Conservation (phyloP, 176 grass and related monocot species). For the Carex scoparia region DNA sequence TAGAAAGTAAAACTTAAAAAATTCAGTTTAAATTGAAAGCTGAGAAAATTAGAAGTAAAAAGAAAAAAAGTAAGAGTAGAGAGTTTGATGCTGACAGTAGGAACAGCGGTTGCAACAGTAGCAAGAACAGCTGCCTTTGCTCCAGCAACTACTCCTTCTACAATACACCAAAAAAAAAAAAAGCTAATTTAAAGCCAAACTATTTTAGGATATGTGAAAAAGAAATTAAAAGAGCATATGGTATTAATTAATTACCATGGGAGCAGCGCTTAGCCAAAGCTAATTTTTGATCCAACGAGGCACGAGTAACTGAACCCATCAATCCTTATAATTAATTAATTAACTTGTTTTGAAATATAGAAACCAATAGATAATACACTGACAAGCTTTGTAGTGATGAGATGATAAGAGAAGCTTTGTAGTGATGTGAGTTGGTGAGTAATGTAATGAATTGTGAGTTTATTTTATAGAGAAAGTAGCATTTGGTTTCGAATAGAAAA, state of each 20-base stretch:
- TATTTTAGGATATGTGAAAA: background rate
- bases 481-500: slow-evolving; percentile 18
- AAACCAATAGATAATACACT: background rate
- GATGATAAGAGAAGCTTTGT: background rate
- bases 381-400: background rate
- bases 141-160: slow-evolving; percentile 60
- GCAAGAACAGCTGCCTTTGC: slow-evolving; percentile 56
- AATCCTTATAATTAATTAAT: background rate
- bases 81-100: slow-evolving; percentile 33
- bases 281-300: slow-evolving; percentile 54
- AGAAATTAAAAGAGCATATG: too few species aligned
- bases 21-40: background rate
- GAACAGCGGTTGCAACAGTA: slow-evolving; percentile 49
- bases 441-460: background rate
- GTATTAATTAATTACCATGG: slow-evolving; percentile 23
- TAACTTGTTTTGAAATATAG: background rate
- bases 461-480: slow-evolving; percentile 4
- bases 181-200: background rate
- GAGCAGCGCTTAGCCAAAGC: slow-evolving; percentile 67
- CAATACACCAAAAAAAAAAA: background rate
- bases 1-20: background rate
- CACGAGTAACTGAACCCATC: slow-evolving; percentile 41
- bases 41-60: background rate
- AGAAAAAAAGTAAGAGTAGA: background rate
- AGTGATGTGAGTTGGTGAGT: background rate